Percentiles rank a stretch among this genome's conserved stretches.
Conservation (phyloP, 2,329 filamentous ascomycete genomes). For the Coniochaeta hoffmannii region DNA sequence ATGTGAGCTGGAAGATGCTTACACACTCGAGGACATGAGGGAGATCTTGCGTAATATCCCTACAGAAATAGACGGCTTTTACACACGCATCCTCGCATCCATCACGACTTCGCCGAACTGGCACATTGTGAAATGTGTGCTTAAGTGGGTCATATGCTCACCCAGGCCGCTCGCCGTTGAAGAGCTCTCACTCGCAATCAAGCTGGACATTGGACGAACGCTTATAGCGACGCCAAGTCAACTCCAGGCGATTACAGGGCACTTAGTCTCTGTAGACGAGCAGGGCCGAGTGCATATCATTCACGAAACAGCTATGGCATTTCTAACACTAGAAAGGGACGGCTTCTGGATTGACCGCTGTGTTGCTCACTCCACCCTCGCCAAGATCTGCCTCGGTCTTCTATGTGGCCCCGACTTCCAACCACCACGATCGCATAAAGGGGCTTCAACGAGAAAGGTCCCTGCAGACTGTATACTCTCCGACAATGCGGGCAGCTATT, state of each 20-base stretch:
- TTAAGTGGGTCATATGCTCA: constrained; percentile 27
- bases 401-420: constrained; percentile 25
- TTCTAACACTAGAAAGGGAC: constrained; percentile 15
- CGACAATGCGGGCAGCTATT: constrained; percentile 22
- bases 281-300: constrained; percentile 24
- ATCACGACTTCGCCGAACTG: constrained; percentile 14
- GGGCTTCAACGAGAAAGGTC: constrained; percentile 7
- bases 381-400: constrained; percentile 24
- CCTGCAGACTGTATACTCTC: constrained; percentile 10
- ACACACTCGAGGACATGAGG: constrained; percentile 16
- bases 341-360: constrained; percentile 22
- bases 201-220: constrained; percentile 22
- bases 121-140: constrained; percentile 25
- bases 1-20: constrained; percentile 10
- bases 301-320: constrained; percentile 29
- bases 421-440: constrained; percentile 18
- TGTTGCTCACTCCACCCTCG: constrained; percentile 22
- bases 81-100: constrained; percentile 12
- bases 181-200: constrained; percentile 27
- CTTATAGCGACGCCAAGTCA: constrained; percentile 16
- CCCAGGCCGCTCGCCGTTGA: constrained; percentile 22
- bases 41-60: constrained; percentile 13
- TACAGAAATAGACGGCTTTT: constrained; percentile 16
- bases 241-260: constrained; percentile 22
- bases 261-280: constrained; percentile 28